Conservation (phyloP, 2,329 filamentous ascomycete genomes). For the Trichoderma atroviride region DNA sequence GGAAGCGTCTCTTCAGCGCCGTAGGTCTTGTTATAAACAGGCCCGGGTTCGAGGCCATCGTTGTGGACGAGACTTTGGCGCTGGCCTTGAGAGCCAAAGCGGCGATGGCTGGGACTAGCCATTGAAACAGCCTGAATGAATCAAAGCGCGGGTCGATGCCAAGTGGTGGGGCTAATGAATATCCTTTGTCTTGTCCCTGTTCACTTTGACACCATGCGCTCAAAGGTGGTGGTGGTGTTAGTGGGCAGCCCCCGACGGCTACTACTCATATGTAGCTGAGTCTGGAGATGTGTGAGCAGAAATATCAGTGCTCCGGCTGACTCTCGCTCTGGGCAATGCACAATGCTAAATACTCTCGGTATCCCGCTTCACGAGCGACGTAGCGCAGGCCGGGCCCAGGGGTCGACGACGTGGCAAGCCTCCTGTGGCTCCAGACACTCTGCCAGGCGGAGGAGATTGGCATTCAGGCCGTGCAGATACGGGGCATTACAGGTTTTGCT, state of each 20-base stretch:
- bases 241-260: not conserved
- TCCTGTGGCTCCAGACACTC: conserved; percentile 6
- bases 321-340: conserved; percentile 6
- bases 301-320: not conserved
- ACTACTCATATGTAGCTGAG: not conserved
- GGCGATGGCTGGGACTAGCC: conserved; percentile 16
- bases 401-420: conserved; percentile 20
- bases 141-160: conserved; percentile 1
- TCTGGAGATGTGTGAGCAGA: not conserved
- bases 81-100: conserved; percentile 14
- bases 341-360: not conserved
- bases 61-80: conserved; percentile 1
- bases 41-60: not conserved
- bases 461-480: not conserved
- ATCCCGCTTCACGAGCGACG: not conserved
- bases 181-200: not conserved
- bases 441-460: not conserved
- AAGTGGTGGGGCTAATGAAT: conserved; percentile 13
- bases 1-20: conserved; percentile 8
- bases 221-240: not conserved
- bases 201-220: not conserved
- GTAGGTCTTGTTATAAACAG: conserved; percentile 4
- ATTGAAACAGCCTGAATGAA: conserved; percentile 7
- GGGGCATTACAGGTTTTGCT: not conserved
- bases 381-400: conserved; percentile 5